Evolutionary conservation across 1,139 yeast species (phyloP), one percentile per base, ranked within the genome.

Genomic region (Pichia sp.): DNA sequence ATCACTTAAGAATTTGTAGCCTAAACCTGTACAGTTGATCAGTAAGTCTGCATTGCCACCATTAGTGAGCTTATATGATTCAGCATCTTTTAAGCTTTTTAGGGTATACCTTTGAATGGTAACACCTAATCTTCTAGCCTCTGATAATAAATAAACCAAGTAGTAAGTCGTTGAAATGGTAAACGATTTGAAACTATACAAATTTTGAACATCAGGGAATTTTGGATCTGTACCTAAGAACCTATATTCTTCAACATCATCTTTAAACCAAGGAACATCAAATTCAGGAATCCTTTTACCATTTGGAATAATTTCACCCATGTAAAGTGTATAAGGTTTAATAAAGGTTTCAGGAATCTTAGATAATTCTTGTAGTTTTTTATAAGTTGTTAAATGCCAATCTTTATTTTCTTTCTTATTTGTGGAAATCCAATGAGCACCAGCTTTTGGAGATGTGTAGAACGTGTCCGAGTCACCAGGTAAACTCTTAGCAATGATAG

Each of bases 391-490:
- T 22, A 56, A 56, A 52, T 77, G 82, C 50, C 62, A 54, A 7
- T 55, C 49, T 50, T 69, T 72, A 23, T 66, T 54, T 6, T 44
- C 50, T 39, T 71, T 71, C 5, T 61, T 59, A 4, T 57, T 48
- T 3, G 54, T 45, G 4, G 74, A 72, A 27, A 65, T 66, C 78
- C 79, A 84, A 62, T 84, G 90, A 0, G 92, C 94, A 6, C 94
- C 94, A 0, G 92, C 92, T 81, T 86, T 81, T 7, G 83, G 78
- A 0, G 88, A 81, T 2, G 92, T 81, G 58, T 81, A 84, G 25
- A 69, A 65, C 11, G 65, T 56, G 38, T 69, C 64, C 20, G 64
- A 69, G 55, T 76, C 80, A 23, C 76, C 73, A 3, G 90, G 89
- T 35, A 80, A 71, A 53, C 76, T 68, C 32, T 73, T 71, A 0